Percentiles rank a stretch among this genome's conserved stretches.
These are phyloP conservation scores for Magnaporthiopsis rhizophila DNA, from an alignment of 2,329 filamentous ascomycete species.

Conservation along the genomic window DNA sequence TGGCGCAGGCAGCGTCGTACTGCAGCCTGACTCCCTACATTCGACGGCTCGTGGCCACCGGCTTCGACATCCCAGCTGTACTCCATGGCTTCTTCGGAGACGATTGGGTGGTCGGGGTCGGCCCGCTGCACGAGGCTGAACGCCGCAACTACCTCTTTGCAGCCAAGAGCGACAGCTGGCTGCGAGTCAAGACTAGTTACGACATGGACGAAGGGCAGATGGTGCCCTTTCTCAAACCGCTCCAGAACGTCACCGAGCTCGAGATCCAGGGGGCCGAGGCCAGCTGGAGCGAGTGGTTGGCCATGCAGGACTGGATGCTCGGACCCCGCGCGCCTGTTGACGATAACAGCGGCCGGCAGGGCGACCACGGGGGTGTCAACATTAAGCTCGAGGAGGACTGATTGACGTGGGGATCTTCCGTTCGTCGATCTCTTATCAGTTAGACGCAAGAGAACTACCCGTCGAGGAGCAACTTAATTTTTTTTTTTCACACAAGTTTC, in stretches of 20 bases:
- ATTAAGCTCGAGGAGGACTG: slow-evolving; percentile 14
- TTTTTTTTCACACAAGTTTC: too few species aligned
- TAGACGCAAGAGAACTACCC: too few species aligned
- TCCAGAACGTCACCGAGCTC: slow-evolving; percentile 66
- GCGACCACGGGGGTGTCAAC: slow-evolving; percentile 8
- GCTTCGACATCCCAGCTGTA: slow-evolving; percentile 80
- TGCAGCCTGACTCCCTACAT: slow-evolving; percentile 83
- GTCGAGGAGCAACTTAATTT: too few species aligned
- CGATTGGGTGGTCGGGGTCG: slow-evolving; percentile 74
- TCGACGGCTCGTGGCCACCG: slow-evolving; percentile 80
- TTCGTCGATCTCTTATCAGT: too few species aligned
- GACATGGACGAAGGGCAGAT: slow-evolving; percentile 78
- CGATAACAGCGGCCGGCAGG: slow-evolving; percentile 3
- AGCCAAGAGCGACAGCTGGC: slow-evolving; percentile 86
- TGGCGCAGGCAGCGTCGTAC: slow-evolving; percentile 21
- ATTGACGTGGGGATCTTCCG: not conserved
- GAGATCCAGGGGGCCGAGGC: slow-evolving; percentile 79
- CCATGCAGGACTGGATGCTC: slow-evolving; percentile 99
- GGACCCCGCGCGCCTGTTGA: slow-evolving; percentile 62
- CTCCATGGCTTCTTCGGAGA: slow-evolving; percentile 96
- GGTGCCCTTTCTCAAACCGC: slow-evolving; percentile 76
- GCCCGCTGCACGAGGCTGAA: slow-evolving; percentile 79
- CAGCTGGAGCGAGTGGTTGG: slow-evolving; percentile 89
- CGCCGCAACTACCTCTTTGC: slow-evolving; percentile 92
- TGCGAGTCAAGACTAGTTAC: slow-evolving; percentile 81